These are phyloP conservation scores for Lasiodiplodia theobromae DNA, from an alignment of 2,329 filamentous ascomycete species.

Conservation along the genomic window DNA sequence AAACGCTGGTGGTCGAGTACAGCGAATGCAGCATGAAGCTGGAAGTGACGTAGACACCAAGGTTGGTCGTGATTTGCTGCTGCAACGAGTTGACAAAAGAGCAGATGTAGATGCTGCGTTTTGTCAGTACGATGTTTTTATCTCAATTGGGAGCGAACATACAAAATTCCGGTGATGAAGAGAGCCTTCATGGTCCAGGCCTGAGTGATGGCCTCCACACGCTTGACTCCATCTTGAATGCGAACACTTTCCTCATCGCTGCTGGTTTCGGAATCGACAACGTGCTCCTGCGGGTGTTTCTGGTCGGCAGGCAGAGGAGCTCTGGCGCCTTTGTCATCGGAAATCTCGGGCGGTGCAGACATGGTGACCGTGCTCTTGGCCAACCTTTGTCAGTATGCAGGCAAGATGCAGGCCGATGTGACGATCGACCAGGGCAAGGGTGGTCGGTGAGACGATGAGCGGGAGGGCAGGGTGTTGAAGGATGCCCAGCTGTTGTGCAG, in stretches of 20 bases:
- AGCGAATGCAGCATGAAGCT: constrained; percentile 62
- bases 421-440: background rate
- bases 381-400: background rate
- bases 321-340: background rate
- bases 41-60: constrained; percentile 57
- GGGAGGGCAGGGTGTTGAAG: background rate
- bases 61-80: constrained; percentile 49
- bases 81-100: constrained; percentile 56
- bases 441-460: background rate
- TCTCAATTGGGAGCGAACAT: background rate
- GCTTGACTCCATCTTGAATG: constrained; percentile 45
- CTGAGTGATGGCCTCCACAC: constrained; percentile 44
- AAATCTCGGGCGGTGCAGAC: background rate
- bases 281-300: background rate
- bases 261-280: background rate
- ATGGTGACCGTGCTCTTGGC: background rate
- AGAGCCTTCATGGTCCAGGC: constrained; percentile 41
- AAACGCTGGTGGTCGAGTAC: constrained; percentile 60
- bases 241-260: background rate
- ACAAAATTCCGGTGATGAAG: constrained; percentile 41
- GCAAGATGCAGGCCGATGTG: background rate
- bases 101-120: constrained; percentile 51
- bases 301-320: background rate
- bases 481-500: background rate
- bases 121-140: background rate